Percentiles rank a stretch among this genome's conserved stretches.
phyloP scores from a whole-genome alignment of 768 basidiomycete species.

The Pleurotus ostreatus region DNA sequence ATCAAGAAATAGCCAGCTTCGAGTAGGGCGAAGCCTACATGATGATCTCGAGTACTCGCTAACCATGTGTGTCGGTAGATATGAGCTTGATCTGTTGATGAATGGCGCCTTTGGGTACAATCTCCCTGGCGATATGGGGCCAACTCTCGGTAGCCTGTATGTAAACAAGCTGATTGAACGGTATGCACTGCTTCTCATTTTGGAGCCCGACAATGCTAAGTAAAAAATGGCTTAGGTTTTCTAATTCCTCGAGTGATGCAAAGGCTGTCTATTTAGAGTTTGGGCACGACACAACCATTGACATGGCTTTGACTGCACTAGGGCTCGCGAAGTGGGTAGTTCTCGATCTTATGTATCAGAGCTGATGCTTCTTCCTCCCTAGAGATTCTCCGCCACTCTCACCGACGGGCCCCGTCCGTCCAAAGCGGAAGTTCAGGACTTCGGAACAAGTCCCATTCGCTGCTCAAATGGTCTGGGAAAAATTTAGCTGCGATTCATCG shows the following conservation, averaged over 20 bases:
- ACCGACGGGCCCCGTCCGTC: constrained; percentile 18
- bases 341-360: not conserved
- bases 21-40: constrained; percentile 22
- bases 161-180: constrained; percentile 35
- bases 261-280: constrained; percentile 35
- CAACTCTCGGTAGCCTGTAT: constrained; percentile 33
- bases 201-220: not conserved
- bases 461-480: constrained; percentile 40
- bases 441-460: constrained; percentile 38
- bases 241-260: constrained; percentile 28
- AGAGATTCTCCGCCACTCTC: constrained; percentile 29
- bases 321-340: constrained; percentile 29
- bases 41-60: not conserved
- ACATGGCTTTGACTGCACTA: constrained; percentile 32
- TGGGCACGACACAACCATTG: constrained; percentile 37
- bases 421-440: constrained; percentile 31
- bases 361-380: constrained; percentile 1
- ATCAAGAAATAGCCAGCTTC: constrained; percentile 27
- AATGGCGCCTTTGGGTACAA: constrained; percentile 32
- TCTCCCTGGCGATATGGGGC: constrained; percentile 27
- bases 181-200: constrained; percentile 8
- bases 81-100: constrained; percentile 37
- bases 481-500: constrained; percentile 32
- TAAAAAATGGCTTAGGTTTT: constrained; percentile 22
- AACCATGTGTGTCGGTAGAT: constrained; percentile 16